Base-by-base conservation (phyloP, 306 rosid species). In the Heteromeles arbutifolia region DNA sequence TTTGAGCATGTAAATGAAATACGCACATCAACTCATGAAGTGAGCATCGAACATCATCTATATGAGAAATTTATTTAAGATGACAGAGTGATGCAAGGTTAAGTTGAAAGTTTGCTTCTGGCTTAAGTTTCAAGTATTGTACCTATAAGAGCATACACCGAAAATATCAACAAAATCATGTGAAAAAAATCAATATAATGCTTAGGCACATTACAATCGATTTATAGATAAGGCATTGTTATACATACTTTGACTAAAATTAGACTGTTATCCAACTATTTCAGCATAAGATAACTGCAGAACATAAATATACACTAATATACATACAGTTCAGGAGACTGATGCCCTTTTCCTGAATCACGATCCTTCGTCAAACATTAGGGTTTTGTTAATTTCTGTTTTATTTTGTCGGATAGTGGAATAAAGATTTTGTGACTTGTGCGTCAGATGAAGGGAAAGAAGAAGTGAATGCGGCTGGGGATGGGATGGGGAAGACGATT, bases 251-350 rank as follows among this genome's bases (percentile, higher is more conserved):
- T 70, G 56, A 61, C 24, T 3, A 50, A 43, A 59, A 44, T 9
- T 29, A 14, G 2, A 69, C 4, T 43, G 21, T 32, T 18, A 22
- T 62, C 24, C 43, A 70, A 62, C 61, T 44, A 62, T 17, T 70
- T 70, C 71, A 78, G 56, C 74, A 64, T 56, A 48, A 3, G 17
- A 12, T 44, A 61, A 59, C 77, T 18, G 62, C 22, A 69, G 29
- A 70, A 48, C 24, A 67, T 37, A 74, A 29, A 54, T 69, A 52
- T 67, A 73, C 69, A 65, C 37, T 32, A 22, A 69, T 25, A 67
- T 41, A 70, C 29, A 70, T 25, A 61, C 61, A 73, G 26, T 24
- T 73, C 31, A 15, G 48, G 73, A 68, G 32, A 45, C 22, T 28
- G 56, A 18, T 18, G 69, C 25, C 32, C 67, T 58, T 77, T 24